A percentile compares a stretch with the other conserved stretches of the same genome.
phyloP scores from a whole-genome alignment of 345 rosid species.

The Citrus mangshanensis region DNA sequence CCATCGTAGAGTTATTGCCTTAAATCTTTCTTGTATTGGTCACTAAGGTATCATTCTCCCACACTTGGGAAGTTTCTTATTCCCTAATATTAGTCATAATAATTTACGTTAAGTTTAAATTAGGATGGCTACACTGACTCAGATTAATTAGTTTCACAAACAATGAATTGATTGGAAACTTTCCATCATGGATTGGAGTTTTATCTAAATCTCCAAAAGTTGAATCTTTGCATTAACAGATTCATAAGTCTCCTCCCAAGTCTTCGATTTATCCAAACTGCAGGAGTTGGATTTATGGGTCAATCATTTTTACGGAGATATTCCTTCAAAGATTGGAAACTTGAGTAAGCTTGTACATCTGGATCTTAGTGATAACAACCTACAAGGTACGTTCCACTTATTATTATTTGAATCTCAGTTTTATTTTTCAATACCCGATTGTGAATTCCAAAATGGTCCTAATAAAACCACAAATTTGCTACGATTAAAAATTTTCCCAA shows the following conservation, averaged over 20 bases:
- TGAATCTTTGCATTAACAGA: background rate
- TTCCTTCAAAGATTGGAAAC: background rate
- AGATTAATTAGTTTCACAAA: background rate
- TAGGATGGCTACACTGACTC: background rate
- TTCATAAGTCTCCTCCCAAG: background rate
- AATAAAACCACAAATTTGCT: no score
- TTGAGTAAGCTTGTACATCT: background rate
- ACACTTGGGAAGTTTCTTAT: background rate
- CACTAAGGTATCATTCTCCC: constrained; percentile 7
- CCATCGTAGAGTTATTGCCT: constrained; percentile 12
- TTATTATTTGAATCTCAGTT: no score
- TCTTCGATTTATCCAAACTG: background rate
- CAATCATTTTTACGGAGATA: background rate
- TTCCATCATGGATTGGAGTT: background rate
- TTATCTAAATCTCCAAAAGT: background rate
- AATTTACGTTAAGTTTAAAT: background rate
- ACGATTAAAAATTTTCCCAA: no score
- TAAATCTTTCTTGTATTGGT: constrained; percentile 10
- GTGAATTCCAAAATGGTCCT: no score
- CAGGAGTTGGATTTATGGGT: background rate
- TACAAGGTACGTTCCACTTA: background rate
- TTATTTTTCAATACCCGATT: no score
- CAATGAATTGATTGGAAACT: constrained; percentile 1
- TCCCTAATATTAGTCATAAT: background rate
- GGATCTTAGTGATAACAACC: background rate